Percentiles rank a stretch among this genome's conserved stretches.
phyloP scores from a whole-genome alignment of 164 flowering plant genomes.

The Annona squamosa region DNA sequence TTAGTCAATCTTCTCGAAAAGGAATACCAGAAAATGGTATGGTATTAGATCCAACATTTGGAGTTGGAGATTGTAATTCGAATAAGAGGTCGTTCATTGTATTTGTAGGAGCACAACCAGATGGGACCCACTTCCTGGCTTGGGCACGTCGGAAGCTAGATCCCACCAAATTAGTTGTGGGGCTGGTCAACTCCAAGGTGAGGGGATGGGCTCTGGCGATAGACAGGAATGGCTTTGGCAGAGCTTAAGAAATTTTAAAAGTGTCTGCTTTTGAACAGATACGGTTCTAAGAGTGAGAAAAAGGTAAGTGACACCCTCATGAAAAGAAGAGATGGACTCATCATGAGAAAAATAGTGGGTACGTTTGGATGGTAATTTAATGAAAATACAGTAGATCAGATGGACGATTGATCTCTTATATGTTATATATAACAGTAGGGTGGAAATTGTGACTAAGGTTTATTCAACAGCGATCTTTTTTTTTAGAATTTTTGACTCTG shows the following conservation, averaged over 20 bases:
- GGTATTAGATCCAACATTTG: too few species aligned
- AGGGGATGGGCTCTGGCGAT: neutral
- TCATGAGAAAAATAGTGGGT: conserved; percentile 19
- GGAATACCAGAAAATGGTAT: too few species aligned
- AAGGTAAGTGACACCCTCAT: conserved; percentile 22
- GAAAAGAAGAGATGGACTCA: conserved; percentile 42
- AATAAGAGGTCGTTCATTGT: too few species aligned
- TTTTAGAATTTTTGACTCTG: too few species aligned
- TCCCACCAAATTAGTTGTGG: neutral
- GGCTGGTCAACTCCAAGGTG: neutral
- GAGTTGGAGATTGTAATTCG: too few species aligned
- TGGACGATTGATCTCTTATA: too few species aligned
- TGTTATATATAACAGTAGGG: too few species aligned
- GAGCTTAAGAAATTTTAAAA: neutral
- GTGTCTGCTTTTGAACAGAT: neutral
- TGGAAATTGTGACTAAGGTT: too few species aligned
- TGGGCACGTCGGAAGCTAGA: neutral
- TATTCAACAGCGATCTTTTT: too few species aligned
- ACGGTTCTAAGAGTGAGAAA: neutral
- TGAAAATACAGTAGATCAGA: too few species aligned
- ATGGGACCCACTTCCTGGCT: neutral
- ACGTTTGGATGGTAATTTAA: neutral
- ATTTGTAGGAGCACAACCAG: too few species aligned
- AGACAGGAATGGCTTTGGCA: neutral
- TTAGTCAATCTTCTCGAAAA: neutral